Evolutionary conservation across 805 yeast genomes (phyloP), one percentile per base, ranked within the genome.

Genomic region (Suhomyces canberraensis): DNA sequence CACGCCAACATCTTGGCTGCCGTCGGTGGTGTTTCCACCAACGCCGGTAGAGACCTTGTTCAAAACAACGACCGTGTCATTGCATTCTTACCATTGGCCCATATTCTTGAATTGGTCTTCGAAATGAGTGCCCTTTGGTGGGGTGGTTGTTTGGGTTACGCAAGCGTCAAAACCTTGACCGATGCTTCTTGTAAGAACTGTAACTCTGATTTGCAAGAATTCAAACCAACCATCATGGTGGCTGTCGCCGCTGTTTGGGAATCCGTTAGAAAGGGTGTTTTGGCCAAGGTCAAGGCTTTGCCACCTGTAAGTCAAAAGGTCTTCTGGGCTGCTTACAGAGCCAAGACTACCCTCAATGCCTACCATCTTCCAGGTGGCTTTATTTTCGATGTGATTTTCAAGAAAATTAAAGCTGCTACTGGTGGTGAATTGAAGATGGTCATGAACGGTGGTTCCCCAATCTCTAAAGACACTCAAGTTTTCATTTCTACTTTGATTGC

Each of bases 181-280:
- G 95, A 85, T 46, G 69, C 74, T 2, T 86, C 95, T 2, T 79
- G 85, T 56, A 80, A 76, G 53, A 85, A 93, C 67, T 89, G 95
- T 69, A 67, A 76, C 39, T 91, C 96, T 54, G 98, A 93, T 61
- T 76, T 93, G 70, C 76, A 73, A 39, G 85, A 84, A 54, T 85
- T 89, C 65, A 74, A 79, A 60, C 98, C 98, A 41, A 85, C 96
- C 4, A 65, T 90, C 50, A 85, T 93, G 96, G 96, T 89, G 47
- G 98, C 96, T 63, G 98, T 93, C 39, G 97, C 97, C 13, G 96
- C 98, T 4, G 97, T 93, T 36, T 93, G 96, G 95, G 98, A 93
- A 71, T 75, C 84, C 25, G 87, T 93, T 43, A 84, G 90, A 63
- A 93, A 93, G 71, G 98, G 98, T 41, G 84, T 93, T 41, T 43